These are phyloP conservation scores for Pisolithus orientalis DNA, from an alignment of 768 basidiomycete genomes.

Conservation along the genomic window DNA sequence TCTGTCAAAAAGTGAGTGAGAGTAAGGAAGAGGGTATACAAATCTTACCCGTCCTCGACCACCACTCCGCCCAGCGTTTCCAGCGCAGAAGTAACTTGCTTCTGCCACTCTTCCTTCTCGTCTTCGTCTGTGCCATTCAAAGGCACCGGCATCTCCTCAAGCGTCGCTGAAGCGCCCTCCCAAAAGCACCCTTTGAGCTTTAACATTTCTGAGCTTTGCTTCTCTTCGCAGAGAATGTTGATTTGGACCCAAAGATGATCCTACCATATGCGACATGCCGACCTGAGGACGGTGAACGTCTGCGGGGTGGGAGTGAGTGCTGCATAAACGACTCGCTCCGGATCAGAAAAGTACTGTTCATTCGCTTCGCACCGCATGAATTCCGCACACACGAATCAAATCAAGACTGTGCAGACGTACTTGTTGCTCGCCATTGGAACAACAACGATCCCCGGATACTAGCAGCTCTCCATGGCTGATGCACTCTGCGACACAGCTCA, in stretches of 20 bases:
- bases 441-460: conserved; percentile 77
- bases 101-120: conserved; percentile 57
- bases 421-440: conserved; percentile 70
- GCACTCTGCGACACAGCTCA: conserved; percentile 71
- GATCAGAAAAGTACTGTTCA: conserved; percentile 49
- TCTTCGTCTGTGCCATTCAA: conserved; percentile 24
- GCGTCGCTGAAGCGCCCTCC: conserved; percentile 53
- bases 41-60: conserved; percentile 58
- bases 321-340: conserved; percentile 83
- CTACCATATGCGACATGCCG: conserved; percentile 85
- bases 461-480: conserved; percentile 91
- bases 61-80: conserved; percentile 51
- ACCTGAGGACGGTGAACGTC: conserved; percentile 59
- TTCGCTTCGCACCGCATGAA: conserved; percentile 35
- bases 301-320: conserved; percentile 70
- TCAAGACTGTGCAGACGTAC: conserved; percentile 33
- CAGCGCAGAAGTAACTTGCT: conserved; percentile 52
- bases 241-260: conserved; percentile 94
- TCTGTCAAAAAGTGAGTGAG: conserved; percentile 25
- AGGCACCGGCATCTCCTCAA: conserved; percentile 34
- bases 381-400: background rate
- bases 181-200: conserved; percentile 71
- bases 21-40: background rate
- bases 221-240: conserved; percentile 74
- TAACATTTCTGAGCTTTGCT: conserved; percentile 62